Base-by-base conservation (phyloP, 2,329 filamentous ascomycete genomes). In the Fusarium sp. region DNA sequence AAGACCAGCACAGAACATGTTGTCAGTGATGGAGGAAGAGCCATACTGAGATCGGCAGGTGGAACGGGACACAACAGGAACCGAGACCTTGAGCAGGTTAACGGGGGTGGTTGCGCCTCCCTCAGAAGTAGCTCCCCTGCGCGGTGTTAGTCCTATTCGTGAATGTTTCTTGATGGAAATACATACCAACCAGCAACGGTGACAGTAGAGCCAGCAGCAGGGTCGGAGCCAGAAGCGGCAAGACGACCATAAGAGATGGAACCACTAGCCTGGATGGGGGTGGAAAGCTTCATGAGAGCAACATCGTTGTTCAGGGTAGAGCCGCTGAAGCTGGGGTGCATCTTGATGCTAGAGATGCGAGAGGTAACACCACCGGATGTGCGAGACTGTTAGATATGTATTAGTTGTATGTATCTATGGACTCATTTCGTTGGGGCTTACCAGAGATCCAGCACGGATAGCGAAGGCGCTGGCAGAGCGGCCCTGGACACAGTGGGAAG, bases 1-100 rank as follows among this genome's bases (percentile, higher is more conserved):
- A 11, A 69, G 31, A 11, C 75, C 77, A 44, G 77, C 77, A 69
- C 77, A 78, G 72, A 78, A 70, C 77, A 78, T 78, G 71, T 68
- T 67, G 60, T 55, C 56, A 47, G 75, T 77, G 57, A 78, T 58
- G 47, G 58, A 16, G 6, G 64, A 69, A n/a, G 61, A 52, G 0
- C 67, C 52, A 49, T 78, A 78, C 50, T 69, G 44, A 9, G 52
- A 8, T 40, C 65, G 60, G 69, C 77, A 78, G 13, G 67, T 65
- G 20, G 69, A 26, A 44, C 76, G 77, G 37, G 64, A 61, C 60
- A 78, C 54, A 28, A 77, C 65, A 15, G 77, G 77, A 8, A 78
- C 72, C 12, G 70, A 64, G 38, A 78, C 77, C 75, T 78, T 77
- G 42, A 64, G 59, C n/a, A 78, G 69, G 20, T 46, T 56, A n/a